phyloP scores from a whole-genome alignment of 495 filamentous ascomycete genomes.

The Aspergillus nidulans region DNA sequence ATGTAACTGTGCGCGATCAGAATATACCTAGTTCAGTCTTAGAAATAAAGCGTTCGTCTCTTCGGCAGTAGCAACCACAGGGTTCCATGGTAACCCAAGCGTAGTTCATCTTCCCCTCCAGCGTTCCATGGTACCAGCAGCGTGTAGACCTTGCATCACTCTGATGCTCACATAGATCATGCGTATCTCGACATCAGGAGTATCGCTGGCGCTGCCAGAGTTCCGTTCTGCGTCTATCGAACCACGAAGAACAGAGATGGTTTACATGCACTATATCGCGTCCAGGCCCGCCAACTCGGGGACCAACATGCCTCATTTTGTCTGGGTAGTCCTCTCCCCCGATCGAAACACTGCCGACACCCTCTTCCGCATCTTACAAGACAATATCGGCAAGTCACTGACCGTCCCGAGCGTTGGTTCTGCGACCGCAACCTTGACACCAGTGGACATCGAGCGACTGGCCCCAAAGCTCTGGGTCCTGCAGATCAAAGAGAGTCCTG shows the following conservation, averaged over 20 bases:
- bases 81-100: too few relatives aligned
- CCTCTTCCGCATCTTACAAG: not conserved
- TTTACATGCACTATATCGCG: slow-evolving; percentile 1
- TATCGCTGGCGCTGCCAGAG: too few relatives aligned
- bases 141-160: not conserved
- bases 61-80: too few relatives aligned
- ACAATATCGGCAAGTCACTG: not conserved
- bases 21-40: too few relatives aligned
- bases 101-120: too few relatives aligned
- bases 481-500: not conserved
- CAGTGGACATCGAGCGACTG: not conserved
- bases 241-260: not conserved
- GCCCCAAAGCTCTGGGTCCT: not conserved
- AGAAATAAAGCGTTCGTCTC: too few relatives aligned
- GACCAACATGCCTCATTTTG: not conserved
- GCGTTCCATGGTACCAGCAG: too few relatives aligned
- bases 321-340: not conserved
- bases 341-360: slow-evolving; percentile 2
- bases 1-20: too few relatives aligned
- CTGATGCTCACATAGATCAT: not conserved
- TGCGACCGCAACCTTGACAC: not conserved
- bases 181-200: too few relatives aligned
- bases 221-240: not conserved
- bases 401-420: not conserved
- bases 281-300: not conserved